phyloP scores from a whole-genome alignment of 768 basidiomycete species.

The Termitomyces eurrhizus region DNA sequence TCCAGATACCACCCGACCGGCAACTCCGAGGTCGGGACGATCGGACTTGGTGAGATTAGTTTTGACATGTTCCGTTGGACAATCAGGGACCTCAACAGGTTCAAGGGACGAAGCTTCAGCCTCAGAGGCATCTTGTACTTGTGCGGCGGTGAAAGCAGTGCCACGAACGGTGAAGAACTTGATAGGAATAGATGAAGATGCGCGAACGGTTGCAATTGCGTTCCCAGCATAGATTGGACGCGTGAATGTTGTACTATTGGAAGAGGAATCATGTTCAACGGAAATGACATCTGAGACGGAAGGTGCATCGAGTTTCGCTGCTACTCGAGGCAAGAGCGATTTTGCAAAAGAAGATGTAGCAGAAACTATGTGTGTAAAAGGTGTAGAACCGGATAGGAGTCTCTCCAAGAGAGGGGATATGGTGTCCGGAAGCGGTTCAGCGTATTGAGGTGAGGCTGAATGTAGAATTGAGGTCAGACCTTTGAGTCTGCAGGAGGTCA shows the following conservation, averaged over 20 bases:
- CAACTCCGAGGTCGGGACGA: constrained; percentile 85
- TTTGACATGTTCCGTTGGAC: constrained; percentile 59
- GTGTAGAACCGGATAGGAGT: constrained; percentile 55
- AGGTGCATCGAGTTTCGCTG: constrained; percentile 84
- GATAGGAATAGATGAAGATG: constrained; percentile 67
- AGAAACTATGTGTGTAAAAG: constrained; percentile 89
- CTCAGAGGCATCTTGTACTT: constrained; percentile 43
- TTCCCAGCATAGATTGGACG: constrained; percentile 98
- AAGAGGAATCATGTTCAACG: constrained; percentile 64
- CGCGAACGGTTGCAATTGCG: constrained; percentile 89
- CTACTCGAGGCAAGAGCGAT: constrained; percentile 88
- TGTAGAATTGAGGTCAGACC: constrained; percentile 67
- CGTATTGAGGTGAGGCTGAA: constrained; percentile 66
- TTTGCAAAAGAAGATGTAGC: constrained; percentile 91
- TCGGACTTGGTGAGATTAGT: constrained; percentile 86
- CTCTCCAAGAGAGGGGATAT: constrained; percentile 81
- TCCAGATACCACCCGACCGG: constrained; percentile 87
- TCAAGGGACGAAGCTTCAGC: constrained; percentile 62
- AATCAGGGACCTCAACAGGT: constrained; percentile 56
- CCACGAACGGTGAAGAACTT: constrained; percentile 96
- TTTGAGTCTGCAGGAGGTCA: constrained; percentile 45
- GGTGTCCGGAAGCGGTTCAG: constrained; percentile 67
- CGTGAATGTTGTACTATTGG: constrained; percentile 79
- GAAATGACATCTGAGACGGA: constrained; percentile 90
- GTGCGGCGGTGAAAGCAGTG: constrained; percentile 80